Base-by-base conservation (phyloP, 23 red algal genomes). In the Pyropia yezoensis region DNA sequence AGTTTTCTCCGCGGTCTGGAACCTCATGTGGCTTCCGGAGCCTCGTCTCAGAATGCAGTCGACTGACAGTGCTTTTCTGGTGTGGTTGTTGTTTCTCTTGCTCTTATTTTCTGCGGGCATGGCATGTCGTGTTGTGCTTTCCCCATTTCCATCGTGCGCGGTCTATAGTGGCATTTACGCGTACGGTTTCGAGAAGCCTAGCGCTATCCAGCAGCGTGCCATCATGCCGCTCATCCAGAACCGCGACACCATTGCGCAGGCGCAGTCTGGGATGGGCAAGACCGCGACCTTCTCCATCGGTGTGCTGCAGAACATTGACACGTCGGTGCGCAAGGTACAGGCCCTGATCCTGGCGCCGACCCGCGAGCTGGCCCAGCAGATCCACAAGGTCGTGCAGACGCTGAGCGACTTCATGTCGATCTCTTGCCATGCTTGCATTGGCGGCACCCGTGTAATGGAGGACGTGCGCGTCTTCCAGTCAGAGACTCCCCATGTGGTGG, bases 101-200 rank as follows among this genome's bases (percentile, higher is more conserved):
- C 11, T 47, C 39, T 2, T 33, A 2, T 2, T 6, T 33, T 2
- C 6, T 23, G 2, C 11, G 57, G 3, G 13, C 57, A 12, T 14
- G 4, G 30, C 6, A 61, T 13, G 12, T 27, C 0, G 3, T 61
- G 57, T 61, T 8, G 6, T 25, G 57, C 57, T 61, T 8, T 7
- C 7, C 11, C 24, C 24, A 8, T 29, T 9, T 29, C 24, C 24
- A 13, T 29, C 29, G 4, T 25, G 4, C 13, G 57, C 11, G 24
- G 7, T 27, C 29, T 61, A 9, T 9, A 61, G 57, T 22, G 90
- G 90, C 67, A 87, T 95, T 27, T 95, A 87, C 64, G 90, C 90
- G 12, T 90, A 98, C 70, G 94, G 94, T 80, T 98, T 98, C 63
- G 94, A 98, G 65, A 98, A 98, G 73, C 94, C 94, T 3, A 91